These are phyloP conservation scores for Durio zibethinus DNA, from an alignment of 345 rosid genomes.

Conservation along the genomic window DNA sequence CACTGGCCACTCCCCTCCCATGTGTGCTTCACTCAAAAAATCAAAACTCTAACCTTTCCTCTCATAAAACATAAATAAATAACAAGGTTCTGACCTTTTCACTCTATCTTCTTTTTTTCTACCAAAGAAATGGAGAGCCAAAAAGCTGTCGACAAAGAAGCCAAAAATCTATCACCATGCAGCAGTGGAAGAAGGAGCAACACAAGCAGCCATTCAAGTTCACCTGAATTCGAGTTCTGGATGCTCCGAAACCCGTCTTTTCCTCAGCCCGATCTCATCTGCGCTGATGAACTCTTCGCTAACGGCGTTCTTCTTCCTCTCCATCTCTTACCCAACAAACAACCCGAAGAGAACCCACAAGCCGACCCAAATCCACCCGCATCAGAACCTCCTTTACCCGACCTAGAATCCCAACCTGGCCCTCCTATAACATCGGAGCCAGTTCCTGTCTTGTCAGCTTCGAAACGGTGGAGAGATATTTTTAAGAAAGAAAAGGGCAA, in stretches of 20 bases:
- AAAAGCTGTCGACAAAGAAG: constrained; percentile 14
- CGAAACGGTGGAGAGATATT: constrained; percentile 68
- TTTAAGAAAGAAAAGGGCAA: constrained; percentile 50
- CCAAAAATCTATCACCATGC: constrained; percentile 18
- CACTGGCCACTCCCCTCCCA: too few relatives aligned
- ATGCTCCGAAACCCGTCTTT: constrained; percentile 38
- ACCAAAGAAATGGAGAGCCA: constrained; percentile 33
- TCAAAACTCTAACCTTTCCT: background rate
- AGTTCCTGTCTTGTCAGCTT: constrained; percentile 21
- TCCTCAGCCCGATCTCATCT: constrained; percentile 31
- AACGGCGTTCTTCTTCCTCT: constrained; percentile 57
- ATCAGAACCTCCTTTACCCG: constrained; percentile 14
- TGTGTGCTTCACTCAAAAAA: background rate
- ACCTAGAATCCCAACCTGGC: constrained; percentile 6
- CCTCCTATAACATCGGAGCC: constrained; percentile 20
- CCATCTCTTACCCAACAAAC: constrained; percentile 20
- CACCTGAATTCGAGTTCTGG: constrained; percentile 63
- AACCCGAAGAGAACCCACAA: constrained; percentile 12
- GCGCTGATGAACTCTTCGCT: constrained; percentile 48
- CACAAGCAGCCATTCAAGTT: constrained; percentile 26
- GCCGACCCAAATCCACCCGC: constrained; percentile 21
- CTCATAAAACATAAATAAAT: background rate
- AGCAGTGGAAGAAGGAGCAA: constrained; percentile 17
- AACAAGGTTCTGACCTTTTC: background rate
- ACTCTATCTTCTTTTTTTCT: constrained; percentile 2